Percentiles rank a stretch among this genome's conserved stretches.
These are phyloP conservation scores for Russula foetens DNA, from an alignment of 768 basidiomycete genomes.

Conservation along the genomic window DNA sequence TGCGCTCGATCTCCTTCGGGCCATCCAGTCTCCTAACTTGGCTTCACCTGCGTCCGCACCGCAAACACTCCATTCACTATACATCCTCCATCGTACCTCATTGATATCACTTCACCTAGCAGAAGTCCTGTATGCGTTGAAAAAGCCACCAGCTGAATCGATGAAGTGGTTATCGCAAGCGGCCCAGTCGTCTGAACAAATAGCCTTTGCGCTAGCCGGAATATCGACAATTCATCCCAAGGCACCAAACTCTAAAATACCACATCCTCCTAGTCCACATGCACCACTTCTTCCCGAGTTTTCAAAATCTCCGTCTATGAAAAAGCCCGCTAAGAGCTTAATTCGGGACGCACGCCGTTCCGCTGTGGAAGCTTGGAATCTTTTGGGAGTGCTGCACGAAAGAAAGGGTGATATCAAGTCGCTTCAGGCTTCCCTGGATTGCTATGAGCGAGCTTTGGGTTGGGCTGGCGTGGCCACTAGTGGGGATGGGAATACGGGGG, in stretches of 20 bases:
- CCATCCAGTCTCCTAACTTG: slow-evolving; percentile 40
- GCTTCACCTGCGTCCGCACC: slow-evolving; percentile 41
- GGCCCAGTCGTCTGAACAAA: slow-evolving; percentile 59
- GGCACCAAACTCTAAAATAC: slow-evolving; percentile 28
- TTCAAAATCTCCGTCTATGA: slow-evolving; percentile 41
- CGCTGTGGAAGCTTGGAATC: slow-evolving; percentile 68
- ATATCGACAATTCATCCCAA: slow-evolving; percentile 30
- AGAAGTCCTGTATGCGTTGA: slow-evolving; percentile 54
- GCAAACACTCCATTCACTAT: slow-evolving; percentile 55
- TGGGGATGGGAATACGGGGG: slow-evolving; percentile 35
- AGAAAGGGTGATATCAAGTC: slow-evolving; percentile 24
- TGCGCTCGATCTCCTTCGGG: slow-evolving; percentile 46
- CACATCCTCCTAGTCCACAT: slow-evolving; percentile 33
- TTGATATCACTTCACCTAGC: slow-evolving; percentile 65
- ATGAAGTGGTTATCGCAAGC: slow-evolving; percentile 52
- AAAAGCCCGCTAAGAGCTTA: slow-evolving; percentile 45
- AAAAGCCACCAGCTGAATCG: slow-evolving; percentile 35
- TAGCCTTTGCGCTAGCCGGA: slow-evolving; percentile 46
- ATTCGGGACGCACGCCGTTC: slow-evolving; percentile 64
- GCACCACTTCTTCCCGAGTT: slow-evolving; percentile 38
- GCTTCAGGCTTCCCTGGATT: slow-evolving; percentile 41
- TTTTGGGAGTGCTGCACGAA: slow-evolving; percentile 62
- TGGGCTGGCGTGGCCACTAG: slow-evolving; percentile 50
- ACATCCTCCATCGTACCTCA: slow-evolving; percentile 66
- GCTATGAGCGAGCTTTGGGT: slow-evolving; percentile 59